Base-by-base conservation (phyloP, 2,329 filamentous ascomycete species). In the Aspergillus neoniger region DNA sequence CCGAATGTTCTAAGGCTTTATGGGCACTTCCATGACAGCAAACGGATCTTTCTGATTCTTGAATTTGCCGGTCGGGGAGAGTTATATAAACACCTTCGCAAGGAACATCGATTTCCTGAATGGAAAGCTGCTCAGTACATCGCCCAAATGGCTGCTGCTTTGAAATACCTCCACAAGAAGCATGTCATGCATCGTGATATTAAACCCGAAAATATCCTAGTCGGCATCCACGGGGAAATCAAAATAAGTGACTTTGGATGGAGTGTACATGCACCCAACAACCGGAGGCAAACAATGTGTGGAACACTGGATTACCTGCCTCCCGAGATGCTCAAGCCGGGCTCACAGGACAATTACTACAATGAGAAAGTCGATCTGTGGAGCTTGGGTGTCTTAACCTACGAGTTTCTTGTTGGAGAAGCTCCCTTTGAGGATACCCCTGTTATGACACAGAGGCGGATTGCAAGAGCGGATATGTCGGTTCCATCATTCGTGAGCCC, bases 191-290 rank as follows among this genome's bases (percentile, higher is more conserved):
- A 98, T 78, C 86, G 93, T 61, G 93, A 98, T 71, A 98, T 98
- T 80, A 98, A 98, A 82, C 93, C 93, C 2, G 93, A 98, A 79
- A 98, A 98, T 72, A 98, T 98, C 65, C 85, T 98, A 21, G 89
- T 98, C 30, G 94, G 94, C 14, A 92, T 98, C 62, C 94, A 98
- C 74, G 95, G 93, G 67, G 95, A 99, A 82, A 93, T 99, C 80
- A 99, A 99, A 79, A 93, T 99, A 72, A 96, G 92, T 4, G 95
- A 99, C 77, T 99, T 98, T 72, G 94, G 95, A 53, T 99, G 95
- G 95, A 96, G 91, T 74, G 95, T 98, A 4, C 95, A 99, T 77
- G 95, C 95, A 5, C 95, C 95, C 28, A 97, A 96, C 78, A 96
- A 94, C 80, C 84, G 95, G 68, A 85, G 95, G 63, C 90, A 93